Base-by-base conservation (phyloP, 2,329 filamentous ascomycete genomes). In the Aplosporella prunicola region DNA sequence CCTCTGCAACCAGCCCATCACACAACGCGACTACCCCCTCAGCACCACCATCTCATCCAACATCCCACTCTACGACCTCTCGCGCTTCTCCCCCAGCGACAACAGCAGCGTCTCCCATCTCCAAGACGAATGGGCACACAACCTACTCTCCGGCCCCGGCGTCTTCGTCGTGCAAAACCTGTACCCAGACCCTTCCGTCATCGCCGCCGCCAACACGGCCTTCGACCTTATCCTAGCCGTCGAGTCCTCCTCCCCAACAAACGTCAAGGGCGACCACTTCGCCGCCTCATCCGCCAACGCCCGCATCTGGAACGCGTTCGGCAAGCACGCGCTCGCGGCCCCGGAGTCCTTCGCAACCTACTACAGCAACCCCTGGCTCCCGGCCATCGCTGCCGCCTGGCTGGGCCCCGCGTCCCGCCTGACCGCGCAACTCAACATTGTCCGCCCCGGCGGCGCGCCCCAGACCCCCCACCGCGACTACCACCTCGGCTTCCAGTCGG, bases 251-350 rank as follows among this genome's bases (percentile, higher is more conserved):
- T n/a, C n/a, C n/a, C n/a, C n/a, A n/a, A 52, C 51, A 16, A 33
- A 43, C 13, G 42, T 52, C 1, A 66, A 68, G 35, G 76, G 76
- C 15, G 76, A 80, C 51, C 76, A 80, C 48, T 80, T 80, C 52
- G 72, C 74, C 1, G 55, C 64, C 4, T 61, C 63, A 2, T 69
- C 69, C 15, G 63, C 65, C 16, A 80, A 80, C 49, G 64, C 71
- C 37, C 67, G 76, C 8, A 77, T 80, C 57, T 80, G 75, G 75
- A 80, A 80, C 57, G 74, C 75, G 0, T 75, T 79, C 54, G 68
- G 68, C 44, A 80, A 80, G 49, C 76, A 79, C 47, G 69, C 65
- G 14, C 51, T 71, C 2, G 49, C 57, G 18, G 66, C 76, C 43
- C 67, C 74, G 0, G 28, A 49, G 0, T 72, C 68, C 0, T 80